Evolutionary conservation across 2,329 filamentous ascomycete genomes (phyloP), one percentile per base, ranked within the genome.

Genomic region (Cylindrodendrum hubeiense): DNA sequence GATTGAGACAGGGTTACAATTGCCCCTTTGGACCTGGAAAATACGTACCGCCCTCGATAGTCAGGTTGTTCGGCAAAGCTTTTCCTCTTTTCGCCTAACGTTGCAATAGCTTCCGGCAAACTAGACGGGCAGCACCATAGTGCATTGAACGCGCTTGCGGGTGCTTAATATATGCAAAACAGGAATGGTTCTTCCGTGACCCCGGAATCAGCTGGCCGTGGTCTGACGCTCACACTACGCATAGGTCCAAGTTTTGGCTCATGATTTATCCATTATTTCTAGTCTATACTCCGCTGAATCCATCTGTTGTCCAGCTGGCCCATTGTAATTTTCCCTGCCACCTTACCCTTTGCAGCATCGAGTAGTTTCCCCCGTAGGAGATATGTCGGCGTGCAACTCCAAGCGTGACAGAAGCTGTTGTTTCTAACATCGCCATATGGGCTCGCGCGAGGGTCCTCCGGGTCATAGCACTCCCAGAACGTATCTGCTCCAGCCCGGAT

Each of bases 321-420:
- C 63, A 66, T 66, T 9, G 63, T 66, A 13, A 63, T 50, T 24
- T 58, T 66, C 3, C 63, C 63, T 17, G 41, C 54, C 41, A 63
- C 53, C 49, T 51, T 62, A 19, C 59, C 63, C 2, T 53, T 54
- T 43, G 34, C 59, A 15, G 47, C 37, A 2, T 54, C 43, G 1
- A 63, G 19, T 3, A 66, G 49, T 17, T 62, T 53, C 19, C 58
- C 63, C 3, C n/a, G 58, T 12, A 68, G 53, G 5, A 68, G 15
- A 46, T 65, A 66, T 0, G 67, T 68, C 3, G 67, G 67, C 10
- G 65, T 67, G 24, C 67, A 68, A n/a, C 67, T 68, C 67, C 67
- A 68, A 12, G 67, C 67, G 21, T 67, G 67, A 41, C 67, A 68
- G 22, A 67, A 67, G 30, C 67, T 67, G 52, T 68, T 68, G 47